Evolutionary conservation across 164 flowering plant genomes (phyloP).

Genomic region (Vitis rupestris): DNA sequence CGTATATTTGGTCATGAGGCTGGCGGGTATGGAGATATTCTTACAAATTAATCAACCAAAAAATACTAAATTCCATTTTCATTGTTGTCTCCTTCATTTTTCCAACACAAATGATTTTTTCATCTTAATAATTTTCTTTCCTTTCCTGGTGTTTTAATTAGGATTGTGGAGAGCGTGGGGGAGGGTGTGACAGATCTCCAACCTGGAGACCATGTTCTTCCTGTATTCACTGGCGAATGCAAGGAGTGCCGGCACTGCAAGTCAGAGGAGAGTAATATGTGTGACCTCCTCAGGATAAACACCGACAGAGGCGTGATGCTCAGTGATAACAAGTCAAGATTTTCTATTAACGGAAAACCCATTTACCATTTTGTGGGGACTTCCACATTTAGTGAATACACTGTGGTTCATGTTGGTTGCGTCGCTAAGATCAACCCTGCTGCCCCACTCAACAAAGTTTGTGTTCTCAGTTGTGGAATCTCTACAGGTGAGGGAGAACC

Average conservation of each 20-base stretch:
- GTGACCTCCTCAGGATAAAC: constrained; percentile 24
- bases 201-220: constrained; percentile 21
- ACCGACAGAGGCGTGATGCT: constrained; percentile 21
- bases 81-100: not conserved
- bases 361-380: constrained; percentile 23
- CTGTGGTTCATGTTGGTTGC: constrained; percentile 18
- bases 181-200: constrained; percentile 19
- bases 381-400: constrained; percentile 26
- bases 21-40: constrained; percentile 26
- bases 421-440: constrained; percentile 19
- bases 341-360: constrained; percentile 21
- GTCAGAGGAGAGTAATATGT: constrained; percentile 25
- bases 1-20: constrained; percentile 46
- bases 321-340: constrained; percentile 16
- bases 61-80: too few relatives aligned
- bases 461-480: constrained; percentile 28
- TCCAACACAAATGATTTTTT: not conserved
- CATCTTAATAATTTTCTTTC: not conserved
- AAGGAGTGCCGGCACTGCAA: constrained; percentile 22
- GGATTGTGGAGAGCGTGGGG: constrained; percentile 19
- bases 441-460: constrained; percentile 24
- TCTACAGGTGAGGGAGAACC: constrained; percentile 16
- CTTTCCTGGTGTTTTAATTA: not conserved
- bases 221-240: constrained; percentile 25
- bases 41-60: too few relatives aligned